Evolutionary conservation across 352 stramenopile genomes (phyloP).

Genomic region (Pythium sukuiense): DNA sequence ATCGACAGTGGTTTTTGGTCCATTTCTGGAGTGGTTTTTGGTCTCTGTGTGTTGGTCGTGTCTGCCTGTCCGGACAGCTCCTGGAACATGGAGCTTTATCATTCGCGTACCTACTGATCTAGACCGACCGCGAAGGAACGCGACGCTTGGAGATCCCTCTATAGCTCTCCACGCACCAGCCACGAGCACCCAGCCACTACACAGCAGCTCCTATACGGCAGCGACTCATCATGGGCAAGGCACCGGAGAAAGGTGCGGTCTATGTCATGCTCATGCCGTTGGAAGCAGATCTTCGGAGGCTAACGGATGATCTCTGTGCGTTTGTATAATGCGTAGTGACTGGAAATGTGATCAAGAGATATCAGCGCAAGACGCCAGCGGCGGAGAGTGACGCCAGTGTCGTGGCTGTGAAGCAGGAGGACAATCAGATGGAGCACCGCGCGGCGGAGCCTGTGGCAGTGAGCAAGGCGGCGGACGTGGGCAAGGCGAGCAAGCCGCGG

Average conservation of each 20-base stretch:
- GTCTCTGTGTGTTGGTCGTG: background rate
- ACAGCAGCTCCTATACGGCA: background rate
- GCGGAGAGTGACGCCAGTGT: background rate
- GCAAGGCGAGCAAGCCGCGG: background rate
- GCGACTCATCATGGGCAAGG: constrained; percentile 45
- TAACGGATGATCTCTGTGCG: background rate
- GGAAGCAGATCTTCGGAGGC: too few species aligned
- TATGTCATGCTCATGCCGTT: too few species aligned
- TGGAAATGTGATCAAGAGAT: constrained; percentile 35
- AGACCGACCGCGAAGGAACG: constrained; percentile 6
- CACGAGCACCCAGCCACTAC: background rate
- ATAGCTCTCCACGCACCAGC: background rate
- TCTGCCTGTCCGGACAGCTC: background rate
- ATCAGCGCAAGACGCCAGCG: constrained; percentile 49
- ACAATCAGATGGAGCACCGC: constrained; percentile 34
- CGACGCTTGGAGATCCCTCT: constrained; percentile 19
- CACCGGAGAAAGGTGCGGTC: constrained; percentile 37
- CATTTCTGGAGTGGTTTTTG: constrained; percentile 24
- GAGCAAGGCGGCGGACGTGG: background rate
- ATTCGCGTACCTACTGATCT: constrained; percentile 9
- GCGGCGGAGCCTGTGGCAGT: constrained; percentile 12
- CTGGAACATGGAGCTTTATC: background rate
- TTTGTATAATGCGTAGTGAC: constrained; percentile 5
- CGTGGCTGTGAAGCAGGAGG: constrained; percentile 8
- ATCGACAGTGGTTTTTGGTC: constrained; percentile 20